Percentiles rank a stretch among this genome's conserved stretches.
phyloP scores from a whole-genome alignment of 345 rosid genomes.

The Ailanthus altissimus region DNA sequence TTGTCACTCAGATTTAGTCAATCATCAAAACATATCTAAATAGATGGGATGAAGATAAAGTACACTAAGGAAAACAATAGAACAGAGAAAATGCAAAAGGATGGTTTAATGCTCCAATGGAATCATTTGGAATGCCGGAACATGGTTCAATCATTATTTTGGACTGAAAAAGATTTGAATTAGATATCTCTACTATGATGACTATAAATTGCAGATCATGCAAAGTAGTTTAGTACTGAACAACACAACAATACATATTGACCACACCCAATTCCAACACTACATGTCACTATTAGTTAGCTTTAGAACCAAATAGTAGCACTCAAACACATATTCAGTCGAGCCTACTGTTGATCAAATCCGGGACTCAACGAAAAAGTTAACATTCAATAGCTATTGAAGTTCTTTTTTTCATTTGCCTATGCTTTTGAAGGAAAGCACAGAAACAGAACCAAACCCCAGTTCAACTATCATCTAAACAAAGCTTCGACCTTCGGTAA shows the following conservation, averaged over 20 bases:
- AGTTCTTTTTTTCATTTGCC: background rate
- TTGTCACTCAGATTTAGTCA: no score
- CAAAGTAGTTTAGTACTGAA: background rate
- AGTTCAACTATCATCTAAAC: background rate
- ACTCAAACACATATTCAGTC: background rate
- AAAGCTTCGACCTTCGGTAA: background rate
- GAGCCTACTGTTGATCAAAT: background rate
- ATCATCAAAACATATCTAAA: no score
- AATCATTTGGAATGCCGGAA: no score
- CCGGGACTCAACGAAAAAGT: background rate
- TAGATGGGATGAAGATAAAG: no score
- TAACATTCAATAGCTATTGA: background rate
- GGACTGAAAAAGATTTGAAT: no score
- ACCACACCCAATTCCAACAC: background rate
- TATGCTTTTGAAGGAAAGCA: background rate
- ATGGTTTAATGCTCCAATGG: no score
- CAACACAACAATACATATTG: background rate
- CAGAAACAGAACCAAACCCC: background rate
- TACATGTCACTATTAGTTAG: background rate
- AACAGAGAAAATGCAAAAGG: no score
- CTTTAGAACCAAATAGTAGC: background rate
- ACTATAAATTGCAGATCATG: background rate
- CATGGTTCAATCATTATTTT: no score
- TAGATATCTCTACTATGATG: background rate
- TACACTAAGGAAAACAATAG: no score